Percentiles rank a stretch among this genome's conserved stretches.
Evolutionary conservation across 768 basidiomycete species (phyloP).

Genomic region (Hypsizygus marmoreus): DNA sequence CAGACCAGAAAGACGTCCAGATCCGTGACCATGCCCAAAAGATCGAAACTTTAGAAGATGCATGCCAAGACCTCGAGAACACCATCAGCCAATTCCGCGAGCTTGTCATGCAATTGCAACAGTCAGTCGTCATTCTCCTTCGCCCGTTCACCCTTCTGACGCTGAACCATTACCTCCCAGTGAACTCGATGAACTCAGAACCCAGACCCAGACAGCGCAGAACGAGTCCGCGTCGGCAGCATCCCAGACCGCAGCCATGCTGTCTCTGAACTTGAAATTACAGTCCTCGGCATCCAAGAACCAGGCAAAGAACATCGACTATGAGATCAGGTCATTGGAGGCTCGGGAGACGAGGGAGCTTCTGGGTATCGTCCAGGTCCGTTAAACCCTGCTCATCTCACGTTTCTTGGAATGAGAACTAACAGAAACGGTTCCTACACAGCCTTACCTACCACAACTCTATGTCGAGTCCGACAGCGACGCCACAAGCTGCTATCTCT

Average conservation of each 20-base stretch:
- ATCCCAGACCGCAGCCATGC: slow-evolving; percentile 89
- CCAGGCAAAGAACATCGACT: slow-evolving; percentile 85
- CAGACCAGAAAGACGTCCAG: slow-evolving; percentile 71
- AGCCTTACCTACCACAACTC: slow-evolving; percentile 90
- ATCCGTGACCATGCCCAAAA: slow-evolving; percentile 68
- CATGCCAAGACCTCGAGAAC: slow-evolving; percentile 79
- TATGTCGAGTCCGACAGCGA: slow-evolving; percentile 90
- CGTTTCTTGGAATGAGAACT: too few species aligned
- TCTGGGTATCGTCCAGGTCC: slow-evolving; percentile 79
- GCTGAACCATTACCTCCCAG: slow-evolving; percentile 39
- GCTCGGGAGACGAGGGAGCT: slow-evolving; percentile 81
- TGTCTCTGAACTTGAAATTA: slow-evolving; percentile 92
- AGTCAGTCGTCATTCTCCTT: slow-evolving; percentile 42
- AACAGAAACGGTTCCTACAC: too few species aligned
- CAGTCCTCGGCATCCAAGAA: slow-evolving; percentile 91
- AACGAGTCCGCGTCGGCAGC: slow-evolving; percentile 80
- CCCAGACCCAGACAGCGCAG: slow-evolving; percentile 84
- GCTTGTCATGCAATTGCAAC: slow-evolving; percentile 80
- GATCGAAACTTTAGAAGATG: slow-evolving; percentile 72
- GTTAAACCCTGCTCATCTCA: slow-evolving; percentile 6
- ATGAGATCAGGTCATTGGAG: slow-evolving; percentile 85
- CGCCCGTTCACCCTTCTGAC: not conserved
- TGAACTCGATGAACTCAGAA: slow-evolving; percentile 82
- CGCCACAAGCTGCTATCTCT: slow-evolving; percentile 85
- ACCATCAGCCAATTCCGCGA: slow-evolving; percentile 95